phyloP scores from a whole-genome alignment of 129 eudicot genomes.

The Chrysanthemum lavandulifolium region DNA sequence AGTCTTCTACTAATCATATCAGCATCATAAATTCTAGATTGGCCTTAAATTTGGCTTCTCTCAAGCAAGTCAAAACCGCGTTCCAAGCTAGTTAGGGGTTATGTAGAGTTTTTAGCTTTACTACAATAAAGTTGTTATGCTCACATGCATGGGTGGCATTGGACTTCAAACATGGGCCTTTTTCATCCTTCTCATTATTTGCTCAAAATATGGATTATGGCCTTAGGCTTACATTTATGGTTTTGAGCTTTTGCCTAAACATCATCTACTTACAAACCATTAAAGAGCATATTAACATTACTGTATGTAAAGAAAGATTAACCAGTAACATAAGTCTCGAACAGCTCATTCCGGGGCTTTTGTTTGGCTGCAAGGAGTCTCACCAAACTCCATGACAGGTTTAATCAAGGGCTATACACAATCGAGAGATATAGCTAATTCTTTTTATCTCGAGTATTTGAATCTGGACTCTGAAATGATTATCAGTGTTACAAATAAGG shows the following conservation, averaged over 20 bases:
- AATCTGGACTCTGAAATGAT: background rate
- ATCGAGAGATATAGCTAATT: background rate
- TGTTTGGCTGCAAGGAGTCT: too few relatives aligned
- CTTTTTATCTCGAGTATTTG: background rate
- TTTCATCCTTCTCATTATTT: background rate
- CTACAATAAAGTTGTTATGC: background rate
- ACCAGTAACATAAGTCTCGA: background rate
- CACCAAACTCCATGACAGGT: too few relatives aligned
- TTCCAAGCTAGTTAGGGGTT: conserved; percentile 10
- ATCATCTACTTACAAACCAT: background rate
- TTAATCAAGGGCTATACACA: too few relatives aligned
- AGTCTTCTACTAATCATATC: background rate
- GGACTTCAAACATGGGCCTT: conserved; percentile 16
- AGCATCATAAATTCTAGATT: background rate
- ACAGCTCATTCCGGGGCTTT: too few relatives aligned
- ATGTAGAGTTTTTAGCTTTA: conserved; percentile 1
- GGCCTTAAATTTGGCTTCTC: conserved; percentile 1
- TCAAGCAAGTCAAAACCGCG: conserved; percentile 7
- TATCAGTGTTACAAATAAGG: background rate
- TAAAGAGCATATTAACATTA: background rate
- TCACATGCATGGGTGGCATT: conserved; percentile 8
- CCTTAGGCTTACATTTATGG: conserved; percentile 5
- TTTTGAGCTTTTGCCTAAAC: background rate
- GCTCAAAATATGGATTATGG: background rate
- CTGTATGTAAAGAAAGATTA: background rate